Evolutionary conservation across 371 early-diverging fungal species (phyloP), one percentile per base, ranked within the genome.

Genomic region (Mucor lusitanicus): DNA sequence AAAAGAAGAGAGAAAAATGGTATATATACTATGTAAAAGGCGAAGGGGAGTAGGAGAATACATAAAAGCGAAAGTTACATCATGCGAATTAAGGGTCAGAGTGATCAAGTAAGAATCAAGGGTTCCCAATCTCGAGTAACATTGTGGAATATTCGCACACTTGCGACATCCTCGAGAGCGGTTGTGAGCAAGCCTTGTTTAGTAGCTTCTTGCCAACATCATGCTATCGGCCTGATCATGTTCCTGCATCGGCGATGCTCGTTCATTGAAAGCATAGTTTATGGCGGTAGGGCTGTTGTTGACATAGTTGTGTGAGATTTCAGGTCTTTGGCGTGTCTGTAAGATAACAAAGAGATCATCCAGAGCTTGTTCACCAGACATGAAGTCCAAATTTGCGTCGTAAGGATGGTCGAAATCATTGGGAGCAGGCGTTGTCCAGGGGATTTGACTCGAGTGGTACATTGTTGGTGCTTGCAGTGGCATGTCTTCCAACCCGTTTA

Each of bases 311-410:
- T 35, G 56, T 56, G 56, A 50, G 48, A 50, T 58, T 37, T 68
- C 63, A 17, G 68, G 27, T 63, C 68, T 62, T 37, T 68, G 68
- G 12, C 60, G 60, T 48, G 53, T 39, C 13, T 60, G 60, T 35
- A 59, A 53, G 12, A 60, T 50, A 37, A 57, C 50, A 28, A 42
- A 62, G 0, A 63, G 40, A 17, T 62, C 61, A 23, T 61, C 50
- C 48, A 61, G 35, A 3, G 13, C 61, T 48, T 61, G 61, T 3
- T 33, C 61, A 3, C 50, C 61, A 33, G 61, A 61, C 30, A 61
- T 61, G 1, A 63, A 63, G 13, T 63, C 40, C 2, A 35, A 28
- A 23, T 46, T 50, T 59, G 46, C 37, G 37, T 46, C 65, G 30
- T 54, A 66, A 30, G 21, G 60, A 54, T 35, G 58, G 17, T 66